Conservation (phyloP, 768 basidiomycete species). For the Hericium erinaceus region DNA sequence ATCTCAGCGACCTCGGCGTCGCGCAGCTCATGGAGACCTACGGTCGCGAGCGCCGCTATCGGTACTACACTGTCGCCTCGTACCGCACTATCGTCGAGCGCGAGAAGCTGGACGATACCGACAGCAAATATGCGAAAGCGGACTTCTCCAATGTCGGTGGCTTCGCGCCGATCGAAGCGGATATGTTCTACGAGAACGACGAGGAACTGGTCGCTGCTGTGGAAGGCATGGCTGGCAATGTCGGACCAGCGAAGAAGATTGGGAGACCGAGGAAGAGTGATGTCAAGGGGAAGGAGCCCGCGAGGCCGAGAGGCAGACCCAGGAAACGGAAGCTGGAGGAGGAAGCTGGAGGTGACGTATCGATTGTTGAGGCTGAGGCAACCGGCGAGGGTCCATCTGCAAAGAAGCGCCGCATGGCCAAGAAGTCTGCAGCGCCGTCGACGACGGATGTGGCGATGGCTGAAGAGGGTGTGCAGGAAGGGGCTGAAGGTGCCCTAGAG, state of each 20-base stretch:
- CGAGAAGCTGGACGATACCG: conserved; percentile 53
- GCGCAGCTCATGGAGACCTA: conserved; percentile 69
- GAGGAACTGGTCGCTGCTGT: conserved; percentile 35
- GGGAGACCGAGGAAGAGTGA: not conserved
- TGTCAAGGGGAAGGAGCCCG: conserved; percentile 15
- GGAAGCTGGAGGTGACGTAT: conserved; percentile 3
- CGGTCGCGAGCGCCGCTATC: conserved; percentile 79
- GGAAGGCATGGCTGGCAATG: conserved; percentile 34
- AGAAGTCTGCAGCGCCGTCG: conserved; percentile 8
- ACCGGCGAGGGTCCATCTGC: conserved; percentile 9
- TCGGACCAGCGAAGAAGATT: conserved; percentile 2
- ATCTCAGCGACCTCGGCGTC: conserved; percentile 64
- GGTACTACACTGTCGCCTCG: conserved; percentile 69
- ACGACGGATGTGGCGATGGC: not conserved
- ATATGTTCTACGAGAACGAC: conserved; percentile 46
- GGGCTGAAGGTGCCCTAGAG: not conserved
- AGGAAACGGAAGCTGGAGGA: conserved; percentile 27
- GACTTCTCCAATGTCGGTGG: conserved; percentile 45
- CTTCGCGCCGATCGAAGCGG: conserved; percentile 36
- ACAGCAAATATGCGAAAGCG: conserved; percentile 32
- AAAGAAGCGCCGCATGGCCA: conserved; percentile 29
- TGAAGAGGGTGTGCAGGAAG: not conserved
- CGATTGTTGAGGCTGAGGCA: not conserved
- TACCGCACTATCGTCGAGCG: conserved; percentile 54
- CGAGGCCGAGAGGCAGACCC: conserved; percentile 9